These are phyloP conservation scores for Agrostemma githago DNA, from an alignment of 148 eudicot genomes.

Conservation along the genomic window DNA sequence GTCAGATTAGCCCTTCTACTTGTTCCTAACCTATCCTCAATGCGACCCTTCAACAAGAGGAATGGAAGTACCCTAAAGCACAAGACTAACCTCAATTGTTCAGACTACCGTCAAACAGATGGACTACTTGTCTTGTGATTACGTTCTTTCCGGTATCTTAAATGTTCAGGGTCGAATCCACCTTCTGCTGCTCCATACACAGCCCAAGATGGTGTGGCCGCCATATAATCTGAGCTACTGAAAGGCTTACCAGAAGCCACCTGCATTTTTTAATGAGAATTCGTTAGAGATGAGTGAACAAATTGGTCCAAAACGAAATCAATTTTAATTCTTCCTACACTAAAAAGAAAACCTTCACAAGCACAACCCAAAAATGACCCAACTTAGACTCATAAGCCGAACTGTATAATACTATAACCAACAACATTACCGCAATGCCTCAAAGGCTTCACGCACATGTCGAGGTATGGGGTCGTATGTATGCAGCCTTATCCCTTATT, in stretches of 20 bases:
- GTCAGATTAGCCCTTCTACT: background rate
- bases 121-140: constrained; percentile 50
- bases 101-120: constrained; percentile 6
- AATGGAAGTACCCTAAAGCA: background rate
- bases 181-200: constrained; percentile 94
- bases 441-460: background rate
- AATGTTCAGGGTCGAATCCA: constrained; percentile 86
- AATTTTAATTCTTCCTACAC: too few relatives aligned
- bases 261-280: constrained; percentile 34
- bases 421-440: background rate
- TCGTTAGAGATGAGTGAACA: background rate
- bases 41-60: background rate
- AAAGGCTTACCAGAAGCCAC: constrained; percentile 84
- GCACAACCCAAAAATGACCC: too few relatives aligned
- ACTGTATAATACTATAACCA: too few relatives aligned
- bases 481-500: too few relatives aligned
- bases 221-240: constrained; percentile 76
- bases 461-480: background rate
- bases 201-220: constrained; percentile 88
- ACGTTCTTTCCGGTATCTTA: constrained; percentile 75
- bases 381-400: too few relatives aligned
- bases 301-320: too few relatives aligned
- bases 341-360: too few relatives aligned
- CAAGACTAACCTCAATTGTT: constrained; percentile 1
- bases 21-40: background rate